A percentile compares a stretch with the other conserved stretches of the same genome.
phyloP scores from a whole-genome alignment of 2,329 filamentous ascomycete genomes.

The Microcyclospora tardicrescens region DNA sequence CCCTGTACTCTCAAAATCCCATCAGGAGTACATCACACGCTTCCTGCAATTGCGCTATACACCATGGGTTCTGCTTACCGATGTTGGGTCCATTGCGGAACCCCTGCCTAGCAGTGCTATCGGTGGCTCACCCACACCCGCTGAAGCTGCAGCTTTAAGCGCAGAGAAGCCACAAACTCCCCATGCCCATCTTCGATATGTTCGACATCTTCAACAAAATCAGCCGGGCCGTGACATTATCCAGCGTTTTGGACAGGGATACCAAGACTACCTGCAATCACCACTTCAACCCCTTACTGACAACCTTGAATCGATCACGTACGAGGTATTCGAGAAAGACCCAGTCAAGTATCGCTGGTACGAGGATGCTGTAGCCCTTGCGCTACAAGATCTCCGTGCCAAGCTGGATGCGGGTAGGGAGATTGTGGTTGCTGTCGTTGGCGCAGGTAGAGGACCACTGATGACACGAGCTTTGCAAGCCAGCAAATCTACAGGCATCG shows the following conservation, averaged over 20 bases:
- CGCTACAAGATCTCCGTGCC: constrained; percentile 67
- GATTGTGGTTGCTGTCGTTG: constrained; percentile 81
- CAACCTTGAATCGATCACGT: constrained; percentile 92
- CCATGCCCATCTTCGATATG: constrained; percentile 61
- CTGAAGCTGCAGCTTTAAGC: constrained; percentile 42
- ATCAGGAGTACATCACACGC: constrained; percentile 44
- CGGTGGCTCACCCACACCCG: constrained; percentile 44
- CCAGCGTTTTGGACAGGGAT: constrained; percentile 55
- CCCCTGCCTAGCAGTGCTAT: not conserved
- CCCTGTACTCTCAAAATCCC: constrained; percentile 44
- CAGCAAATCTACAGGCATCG: constrained; percentile 59
- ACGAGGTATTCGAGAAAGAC: constrained; percentile 97
- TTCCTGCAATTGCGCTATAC: constrained; percentile 44
- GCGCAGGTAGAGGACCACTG: constrained; percentile 81
- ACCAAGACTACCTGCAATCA: constrained; percentile 91
- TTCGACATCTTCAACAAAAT: constrained; percentile 70
- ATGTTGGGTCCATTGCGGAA: constrained; percentile 38
- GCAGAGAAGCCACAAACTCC: constrained; percentile 36
- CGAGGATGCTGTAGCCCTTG: constrained; percentile 68
- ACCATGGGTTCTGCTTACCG: constrained; percentile 48
- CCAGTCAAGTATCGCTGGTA: constrained; percentile 98
- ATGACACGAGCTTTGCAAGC: constrained; percentile 78
- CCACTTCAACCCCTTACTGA: constrained; percentile 90
- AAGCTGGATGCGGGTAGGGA: constrained; percentile 62
- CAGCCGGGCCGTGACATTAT: constrained; percentile 55